A percentile compares a stretch with the other conserved stretches of the same genome.
These are phyloP conservation scores for Panicum hallii DNA, from an alignment of 202 grass and related monocot genomes.

Conservation along the genomic window DNA sequence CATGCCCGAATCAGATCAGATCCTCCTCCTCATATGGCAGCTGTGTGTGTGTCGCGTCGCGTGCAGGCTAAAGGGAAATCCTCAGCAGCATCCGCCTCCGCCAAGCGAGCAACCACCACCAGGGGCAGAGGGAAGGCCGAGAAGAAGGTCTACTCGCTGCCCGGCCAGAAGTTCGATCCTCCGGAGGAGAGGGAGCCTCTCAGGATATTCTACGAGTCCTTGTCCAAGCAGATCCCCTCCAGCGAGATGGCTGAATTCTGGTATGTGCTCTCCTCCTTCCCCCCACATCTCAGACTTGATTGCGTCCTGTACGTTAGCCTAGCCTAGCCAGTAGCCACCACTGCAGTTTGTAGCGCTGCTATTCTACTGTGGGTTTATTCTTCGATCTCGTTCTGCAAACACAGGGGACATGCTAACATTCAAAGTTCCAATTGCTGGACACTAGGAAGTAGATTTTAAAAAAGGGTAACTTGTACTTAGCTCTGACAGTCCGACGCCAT, in stretches of 20 bases:
- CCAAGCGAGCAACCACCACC: constrained; percentile 46
- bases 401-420: neutral
- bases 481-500: neutral
- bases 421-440: neutral
- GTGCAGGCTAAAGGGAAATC: constrained; percentile 55
- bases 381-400: neutral
- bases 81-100: constrained; percentile 8
- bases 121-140: constrained; percentile 49
- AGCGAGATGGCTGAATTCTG: constrained; percentile 97
- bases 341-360: neutral
- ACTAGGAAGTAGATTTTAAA: neutral
- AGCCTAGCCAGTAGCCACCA: neutral
- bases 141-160: constrained; percentile 90
- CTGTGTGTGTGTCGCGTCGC: neutral
- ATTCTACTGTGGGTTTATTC: neutral
- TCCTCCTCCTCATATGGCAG: constrained; percentile 3
- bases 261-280: constrained; percentile 37
- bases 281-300: neutral
- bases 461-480: neutral
- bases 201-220: constrained; percentile 92
- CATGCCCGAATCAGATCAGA: neutral
- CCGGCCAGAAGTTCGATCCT: constrained; percentile 92
- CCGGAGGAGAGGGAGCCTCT: constrained; percentile 96
- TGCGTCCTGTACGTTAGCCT: neutral
- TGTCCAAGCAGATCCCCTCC: constrained; percentile 92